Conservation (phyloP, 495 filamentous ascomycete species). For the Xanthoparmelia taractica region DNA sequence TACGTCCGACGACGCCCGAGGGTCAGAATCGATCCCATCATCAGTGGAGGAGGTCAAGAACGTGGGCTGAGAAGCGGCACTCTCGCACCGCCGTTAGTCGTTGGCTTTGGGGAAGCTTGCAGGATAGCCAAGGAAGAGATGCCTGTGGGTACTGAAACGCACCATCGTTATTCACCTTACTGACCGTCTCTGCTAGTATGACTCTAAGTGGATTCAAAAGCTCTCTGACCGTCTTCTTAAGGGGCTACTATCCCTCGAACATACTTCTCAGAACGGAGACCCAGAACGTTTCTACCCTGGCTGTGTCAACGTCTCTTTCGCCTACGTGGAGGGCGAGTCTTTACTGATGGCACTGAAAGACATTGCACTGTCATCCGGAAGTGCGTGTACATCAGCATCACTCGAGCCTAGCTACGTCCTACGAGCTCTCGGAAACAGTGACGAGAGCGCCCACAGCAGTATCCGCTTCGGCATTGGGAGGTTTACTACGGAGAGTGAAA, state of each 20-base stretch:
- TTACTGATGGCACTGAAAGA: slow-evolving; percentile 98
- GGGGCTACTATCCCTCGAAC: slow-evolving; percentile 79
- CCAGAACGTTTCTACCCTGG: slow-evolving; percentile 79
- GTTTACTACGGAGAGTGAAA: slow-evolving; percentile 90
- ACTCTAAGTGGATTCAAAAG: slow-evolving; percentile 69
- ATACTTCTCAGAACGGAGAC: slow-evolving; percentile 87
- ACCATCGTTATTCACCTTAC: not conserved
- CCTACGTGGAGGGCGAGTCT: slow-evolving; percentile 95
- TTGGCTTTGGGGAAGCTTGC: slow-evolving; percentile 94
- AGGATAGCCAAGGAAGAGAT: slow-evolving; percentile 84
- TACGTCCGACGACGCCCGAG: slow-evolving; percentile 86
- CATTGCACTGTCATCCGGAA: slow-evolving; percentile 93
- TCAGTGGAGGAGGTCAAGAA: slow-evolving; percentile 94
- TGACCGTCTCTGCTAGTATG: slow-evolving; percentile 55
- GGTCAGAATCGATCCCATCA: slow-evolving; percentile 91
- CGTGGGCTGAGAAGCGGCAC: slow-evolving; percentile 89
- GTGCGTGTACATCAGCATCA: slow-evolving; percentile 93
- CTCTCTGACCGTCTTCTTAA: slow-evolving; percentile 77
- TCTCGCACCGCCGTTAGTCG: slow-evolving; percentile 76
- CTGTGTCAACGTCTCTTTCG: slow-evolving; percentile 97
- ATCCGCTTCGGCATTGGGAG: slow-evolving; percentile 96
- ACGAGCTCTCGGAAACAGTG: slow-evolving; percentile 85
- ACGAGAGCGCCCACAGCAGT: slow-evolving; percentile 95
- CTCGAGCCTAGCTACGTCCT: slow-evolving; percentile 94
- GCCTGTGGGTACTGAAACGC: slow-evolving; percentile 51